Evolutionary conservation across 2,329 filamentous ascomycete genomes (phyloP).

Genomic region (Periconia macrospinosa): DNA sequence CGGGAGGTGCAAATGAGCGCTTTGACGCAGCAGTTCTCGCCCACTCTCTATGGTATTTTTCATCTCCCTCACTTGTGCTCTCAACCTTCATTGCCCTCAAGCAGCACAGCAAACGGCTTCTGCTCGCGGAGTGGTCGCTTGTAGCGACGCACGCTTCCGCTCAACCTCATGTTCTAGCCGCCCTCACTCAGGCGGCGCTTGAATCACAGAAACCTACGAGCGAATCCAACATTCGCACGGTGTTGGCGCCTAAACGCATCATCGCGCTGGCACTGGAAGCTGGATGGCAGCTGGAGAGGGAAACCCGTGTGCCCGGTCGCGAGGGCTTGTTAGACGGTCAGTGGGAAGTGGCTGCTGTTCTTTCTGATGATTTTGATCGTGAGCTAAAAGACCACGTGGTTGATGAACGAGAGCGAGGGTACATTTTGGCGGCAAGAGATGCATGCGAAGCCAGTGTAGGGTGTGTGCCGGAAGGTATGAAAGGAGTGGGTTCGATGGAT

Average conservation of each 20-base stretch:
- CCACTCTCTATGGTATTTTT: slow-evolving; percentile 60
- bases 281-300: slow-evolving; percentile 44
- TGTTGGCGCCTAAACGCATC: slow-evolving; percentile 49
- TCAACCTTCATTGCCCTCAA: slow-evolving; percentile 43
- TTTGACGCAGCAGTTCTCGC: slow-evolving; percentile 54
- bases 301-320: slow-evolving; percentile 42
- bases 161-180: slow-evolving; percentile 56
- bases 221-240: slow-evolving; percentile 52
- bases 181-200: slow-evolving; percentile 48
- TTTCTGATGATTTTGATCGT: neutral
- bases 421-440: neutral
- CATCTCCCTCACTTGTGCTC: slow-evolving; percentile 39
- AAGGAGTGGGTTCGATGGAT: slow-evolving; percentile 1
- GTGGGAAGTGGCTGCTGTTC: slow-evolving; percentile 18
- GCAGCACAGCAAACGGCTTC: slow-evolving; percentile 40
- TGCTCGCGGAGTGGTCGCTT: slow-evolving; percentile 53
- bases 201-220: slow-evolving; percentile 47
- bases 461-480: neutral
- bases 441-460: neutral
- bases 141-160: slow-evolving; percentile 43
- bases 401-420: neutral
- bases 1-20: slow-evolving; percentile 12
- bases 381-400: neutral
- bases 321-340: slow-evolving; percentile 52
- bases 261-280: slow-evolving; percentile 36